phyloP scores from a whole-genome alignment of 495 filamentous ascomycete species.

The Platismatia glauca region DNA sequence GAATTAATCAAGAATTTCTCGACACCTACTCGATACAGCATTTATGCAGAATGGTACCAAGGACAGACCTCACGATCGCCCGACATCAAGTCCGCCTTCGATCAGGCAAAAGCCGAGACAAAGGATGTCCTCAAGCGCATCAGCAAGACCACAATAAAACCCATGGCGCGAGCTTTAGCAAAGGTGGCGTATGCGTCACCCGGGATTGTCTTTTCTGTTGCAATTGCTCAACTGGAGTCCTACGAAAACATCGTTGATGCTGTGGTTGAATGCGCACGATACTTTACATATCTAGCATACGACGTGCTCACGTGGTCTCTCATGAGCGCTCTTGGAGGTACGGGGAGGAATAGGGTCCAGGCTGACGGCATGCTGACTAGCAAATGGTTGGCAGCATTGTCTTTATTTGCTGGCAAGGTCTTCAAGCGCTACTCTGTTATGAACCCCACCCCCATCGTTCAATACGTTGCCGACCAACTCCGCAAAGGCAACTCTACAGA shows the following conservation, averaged over 20 bases:
- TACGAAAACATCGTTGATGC: conserved; percentile 90
- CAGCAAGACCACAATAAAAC: conserved; percentile 71
- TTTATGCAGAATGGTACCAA: conserved; percentile 89
- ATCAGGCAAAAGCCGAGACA: conserved; percentile 64
- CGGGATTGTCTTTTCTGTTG: conserved; percentile 81
- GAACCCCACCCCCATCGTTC: conserved; percentile 75
- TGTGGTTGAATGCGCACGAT: conserved; percentile 85
- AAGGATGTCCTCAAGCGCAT: conserved; percentile 75
- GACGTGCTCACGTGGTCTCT: conserved; percentile 86
- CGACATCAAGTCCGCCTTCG: conserved; percentile 72
- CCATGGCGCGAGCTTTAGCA: conserved; percentile 75
- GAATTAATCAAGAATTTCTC: conserved; percentile 70
- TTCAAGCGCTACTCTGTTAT: conserved; percentile 74
- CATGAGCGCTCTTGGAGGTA: conserved; percentile 67
- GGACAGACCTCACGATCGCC: conserved; percentile 66
- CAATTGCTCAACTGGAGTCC: conserved; percentile 76
- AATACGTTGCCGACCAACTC: conserved; percentile 81
- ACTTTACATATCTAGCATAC: conserved; percentile 86
- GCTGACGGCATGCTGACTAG: conserved; percentile 79
- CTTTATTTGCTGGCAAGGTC: conserved; percentile 76
- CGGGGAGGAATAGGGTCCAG: conserved; percentile 68
- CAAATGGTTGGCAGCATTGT: conserved; percentile 76
- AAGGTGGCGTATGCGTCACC: conserved; percentile 82
- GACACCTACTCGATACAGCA: conserved; percentile 65
- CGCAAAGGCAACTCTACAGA: conserved; percentile 72